Conservation (phyloP, 1,284 basidiomycete species). For the Sanghuangporus weigelae region DNA sequence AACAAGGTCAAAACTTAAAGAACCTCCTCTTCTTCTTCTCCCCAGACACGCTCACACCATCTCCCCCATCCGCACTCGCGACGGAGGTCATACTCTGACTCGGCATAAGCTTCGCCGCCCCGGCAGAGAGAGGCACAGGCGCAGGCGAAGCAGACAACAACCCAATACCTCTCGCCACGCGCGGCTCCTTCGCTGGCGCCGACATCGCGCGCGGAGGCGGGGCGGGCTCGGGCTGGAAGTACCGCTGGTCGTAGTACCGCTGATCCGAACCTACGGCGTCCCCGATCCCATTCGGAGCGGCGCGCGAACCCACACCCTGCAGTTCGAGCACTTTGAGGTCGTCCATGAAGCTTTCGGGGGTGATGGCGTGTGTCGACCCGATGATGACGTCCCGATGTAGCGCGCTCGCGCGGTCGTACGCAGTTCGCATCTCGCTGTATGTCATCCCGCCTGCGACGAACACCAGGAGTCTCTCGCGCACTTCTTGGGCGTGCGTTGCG, state of each 20-base stretch:
- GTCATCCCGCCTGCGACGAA: constrained; percentile 97
- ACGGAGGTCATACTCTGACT: constrained; percentile 10
- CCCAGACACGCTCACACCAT: not conserved
- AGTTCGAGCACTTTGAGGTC: constrained; percentile 82
- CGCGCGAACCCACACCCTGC: constrained; percentile 68
- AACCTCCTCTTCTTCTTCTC: constrained; percentile 16
- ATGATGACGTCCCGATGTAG: constrained; percentile 89
- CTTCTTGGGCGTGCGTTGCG: constrained; percentile 34
- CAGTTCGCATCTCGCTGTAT: constrained; percentile 90
- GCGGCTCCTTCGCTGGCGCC: constrained; percentile 20
- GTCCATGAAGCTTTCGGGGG: constrained; percentile 81
- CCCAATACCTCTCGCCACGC: not conserved
- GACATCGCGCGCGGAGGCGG: constrained; percentile 34
- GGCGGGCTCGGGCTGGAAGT: constrained; percentile 55
- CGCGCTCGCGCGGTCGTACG: constrained; percentile 72
- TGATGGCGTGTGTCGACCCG: constrained; percentile 89
- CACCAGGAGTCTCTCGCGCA: constrained; percentile 79
- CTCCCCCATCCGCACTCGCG: constrained; percentile 1
- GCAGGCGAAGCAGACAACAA: not conserved
- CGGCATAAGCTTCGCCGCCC: not conserved
- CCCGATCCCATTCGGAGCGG: constrained; percentile 69
- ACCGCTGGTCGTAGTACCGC: constrained; percentile 74
- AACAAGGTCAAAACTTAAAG: constrained; percentile 8
- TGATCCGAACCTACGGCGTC: constrained; percentile 55
- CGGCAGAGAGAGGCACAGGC: not conserved